Base-by-base conservation (phyloP, 768 basidiomycete genomes). In the Lactarius hatsudake region DNA sequence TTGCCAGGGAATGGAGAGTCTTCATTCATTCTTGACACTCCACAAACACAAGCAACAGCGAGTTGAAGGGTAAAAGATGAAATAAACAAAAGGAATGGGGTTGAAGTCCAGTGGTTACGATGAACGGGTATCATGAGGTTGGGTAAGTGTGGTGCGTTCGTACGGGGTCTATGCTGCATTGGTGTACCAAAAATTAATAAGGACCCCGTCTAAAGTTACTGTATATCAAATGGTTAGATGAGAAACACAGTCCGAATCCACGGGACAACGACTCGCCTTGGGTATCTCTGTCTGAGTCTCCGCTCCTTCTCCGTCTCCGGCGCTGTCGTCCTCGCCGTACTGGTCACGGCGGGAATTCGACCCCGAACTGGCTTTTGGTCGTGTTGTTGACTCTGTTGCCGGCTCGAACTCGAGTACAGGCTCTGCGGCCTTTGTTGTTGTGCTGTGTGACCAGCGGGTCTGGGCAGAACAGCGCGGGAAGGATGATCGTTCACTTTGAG, bases 301-400 rank as follows among this genome's bases (percentile, higher is more conserved):
- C 61, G 56, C 1, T 55, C 6, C 8, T 58, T 58, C 15, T 59
- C 59, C 3, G n/a, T 68, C 54, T 64, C 67, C 2, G 67, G 63
- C 54, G 59, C 63, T 2, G 67, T 64, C 5, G 63, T 60, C 63
- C 53, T 38, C 20, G 67, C 59, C 23, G 63, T 68, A 54, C 62
- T 68, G 12, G 67, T 68, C 2, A 68, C 67, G 0, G 67, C 67
- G 15, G 67, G 67, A 28, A 68, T 43, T 15, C 67, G 67, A 1
- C n/a, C 10, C 26, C 36, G 59, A 7, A 23, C 26, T 1, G 43
- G 26, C n/a, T 12, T 63, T 23, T n/a, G 30, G 48, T 67, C 48
- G 34, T 32, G 45, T 32, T 48, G 1, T 13, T 18, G 23, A 2
- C 15, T 28, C 12, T 36, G 17, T 1, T 18, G 8, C 20, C 9